A percentile compares a stretch with the other conserved stretches of the same genome.
phyloP scores from a whole-genome alignment of 1,139 yeast genomes.

The Yamadazyma diddensiae region DNA sequence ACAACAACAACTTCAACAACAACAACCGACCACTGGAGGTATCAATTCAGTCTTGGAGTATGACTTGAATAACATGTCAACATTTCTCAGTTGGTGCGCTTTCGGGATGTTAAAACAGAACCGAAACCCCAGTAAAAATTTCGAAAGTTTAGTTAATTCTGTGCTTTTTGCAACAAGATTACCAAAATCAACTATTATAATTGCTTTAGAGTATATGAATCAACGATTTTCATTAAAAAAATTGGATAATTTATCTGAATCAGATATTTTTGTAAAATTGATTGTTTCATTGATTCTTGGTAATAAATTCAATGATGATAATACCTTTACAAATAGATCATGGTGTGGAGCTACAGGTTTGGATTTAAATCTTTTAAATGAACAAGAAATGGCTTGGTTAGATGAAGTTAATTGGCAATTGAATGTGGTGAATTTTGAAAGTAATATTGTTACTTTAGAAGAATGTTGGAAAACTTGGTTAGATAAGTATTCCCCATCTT shows the following conservation, averaged over 20 bases:
- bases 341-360: conserved; percentile 96
- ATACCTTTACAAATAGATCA: conserved; percentile 90
- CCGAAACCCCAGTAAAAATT: conserved; percentile 50
- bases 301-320: conserved; percentile 93
- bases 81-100: conserved; percentile 66
- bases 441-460: conserved; percentile 41
- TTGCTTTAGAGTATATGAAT: conserved; percentile 74
- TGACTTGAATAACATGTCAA: conserved; percentile 72
- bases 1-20: conserved; percentile 5
- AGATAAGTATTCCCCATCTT: conserved; percentile 26
- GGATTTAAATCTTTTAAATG: conserved; percentile 55
- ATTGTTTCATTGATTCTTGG: conserved; percentile 77
- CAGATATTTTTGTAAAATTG: conserved; percentile 57
- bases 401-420: conserved; percentile 46
- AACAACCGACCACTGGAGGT: conserved; percentile 49
- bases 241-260: conserved; percentile 29
- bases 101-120: conserved; percentile 56
- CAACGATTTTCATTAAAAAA: conserved; percentile 35
- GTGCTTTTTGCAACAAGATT: conserved; percentile 88
- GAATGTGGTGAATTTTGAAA: conserved; percentile 42
- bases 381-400: conserved; percentile 75
- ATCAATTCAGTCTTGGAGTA: conserved; percentile 77
- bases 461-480: conserved; percentile 50
- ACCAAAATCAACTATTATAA: conserved; percentile 75
- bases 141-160: conserved; percentile 58